These are phyloP conservation scores for Suhomyces sp. DNA, from an alignment of 805 yeast genomes.

Conservation along the genomic window DNA sequence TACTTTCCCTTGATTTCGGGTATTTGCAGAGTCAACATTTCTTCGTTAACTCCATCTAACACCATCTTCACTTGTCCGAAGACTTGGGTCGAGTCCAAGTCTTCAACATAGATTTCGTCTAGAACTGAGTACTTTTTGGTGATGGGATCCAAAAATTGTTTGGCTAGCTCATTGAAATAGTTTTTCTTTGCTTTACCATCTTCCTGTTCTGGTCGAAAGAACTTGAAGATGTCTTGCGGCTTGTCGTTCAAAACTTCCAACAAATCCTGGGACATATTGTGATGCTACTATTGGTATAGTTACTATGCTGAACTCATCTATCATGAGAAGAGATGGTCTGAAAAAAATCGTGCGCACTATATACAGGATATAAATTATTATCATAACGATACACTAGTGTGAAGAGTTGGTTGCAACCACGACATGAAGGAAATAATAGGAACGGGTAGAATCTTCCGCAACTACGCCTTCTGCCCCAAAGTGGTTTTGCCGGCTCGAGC, in stretches of 20 bases:
- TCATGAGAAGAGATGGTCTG: slow-evolving; percentile 7
- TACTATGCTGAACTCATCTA: not conserved
- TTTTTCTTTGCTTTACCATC: not conserved
- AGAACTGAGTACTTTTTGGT: slow-evolving; percentile 56
- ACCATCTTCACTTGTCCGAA: slow-evolving; percentile 92
- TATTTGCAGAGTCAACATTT: slow-evolving; percentile 54
- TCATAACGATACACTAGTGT: not conserved
- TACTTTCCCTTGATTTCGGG: slow-evolving; percentile 44
- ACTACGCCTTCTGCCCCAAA: not conserved
- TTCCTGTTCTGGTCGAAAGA: slow-evolving; percentile 7
- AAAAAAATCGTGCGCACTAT: slow-evolving; percentile 4
- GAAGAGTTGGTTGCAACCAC: not conserved
- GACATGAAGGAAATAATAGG: not conserved
- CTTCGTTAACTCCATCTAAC: slow-evolving; percentile 71
- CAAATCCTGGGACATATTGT: slow-evolving; percentile 19
- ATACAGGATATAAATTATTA: not conserved
- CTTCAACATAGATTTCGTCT: slow-evolving; percentile 80
- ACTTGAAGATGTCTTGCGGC: slow-evolving; percentile 24
- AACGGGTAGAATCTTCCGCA: not conserved
- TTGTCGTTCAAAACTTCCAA: slow-evolving; percentile 18
- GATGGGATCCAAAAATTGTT: slow-evolving; percentile 57
- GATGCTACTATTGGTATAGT: not conserved
- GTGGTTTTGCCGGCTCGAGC: not conserved
- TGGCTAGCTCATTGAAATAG: slow-evolving; percentile 37
- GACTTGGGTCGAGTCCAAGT: slow-evolving; percentile 84